Base-by-base conservation (phyloP, 352 stramenopile genomes). In the Phytophthora citrophthora region DNA sequence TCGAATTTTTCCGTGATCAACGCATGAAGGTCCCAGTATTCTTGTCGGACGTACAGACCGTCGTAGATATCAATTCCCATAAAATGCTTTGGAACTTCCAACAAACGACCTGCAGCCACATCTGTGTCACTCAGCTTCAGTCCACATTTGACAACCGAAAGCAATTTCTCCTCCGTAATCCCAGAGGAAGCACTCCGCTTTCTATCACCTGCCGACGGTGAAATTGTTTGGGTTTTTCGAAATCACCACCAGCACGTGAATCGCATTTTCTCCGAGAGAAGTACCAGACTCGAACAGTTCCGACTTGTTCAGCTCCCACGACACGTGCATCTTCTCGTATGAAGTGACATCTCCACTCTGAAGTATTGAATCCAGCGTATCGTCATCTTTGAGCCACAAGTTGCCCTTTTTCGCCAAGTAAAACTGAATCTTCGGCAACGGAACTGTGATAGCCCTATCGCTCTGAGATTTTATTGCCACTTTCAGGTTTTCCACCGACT, bases 1-100 rank as follows among this genome's bases (percentile, higher is more conserved):
- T 6, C 16, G 20, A 70, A 40, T 46, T 23, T 2, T 26, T 53
- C 0, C 26, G 36, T 11, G 20, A 70, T 65, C 0, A 62, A 58
- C 3, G 47, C 4, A 13, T 61, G n/a, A 9, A 66, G 49, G 13
- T 61, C 54, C 62, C 41, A 66, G 54, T 71, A 66, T 23, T 71
- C 62, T 38, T 66, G 49, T 48, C 55, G 55, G 27, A 71, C 48
- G 38, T 62, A 71, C 55, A 71, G 57, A 4, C 49, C 54, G 3
- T 69, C 41, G 10, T 20, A 0, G 7, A 64, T 32, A 32, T 32
- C 27, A 32, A 32, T 32, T 9, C 27, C 27, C 27, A 32, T 10
- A 10, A 32, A 32, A 0, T 32, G 8, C 27, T 32, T 32, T 9
- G 27, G 27, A 32, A 32, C 4, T 32, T 32, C 6, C 27, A 32